Evolutionary conservation across 805 yeast genomes (phyloP).

Genomic region (Jamesozyma spencerorum): DNA sequence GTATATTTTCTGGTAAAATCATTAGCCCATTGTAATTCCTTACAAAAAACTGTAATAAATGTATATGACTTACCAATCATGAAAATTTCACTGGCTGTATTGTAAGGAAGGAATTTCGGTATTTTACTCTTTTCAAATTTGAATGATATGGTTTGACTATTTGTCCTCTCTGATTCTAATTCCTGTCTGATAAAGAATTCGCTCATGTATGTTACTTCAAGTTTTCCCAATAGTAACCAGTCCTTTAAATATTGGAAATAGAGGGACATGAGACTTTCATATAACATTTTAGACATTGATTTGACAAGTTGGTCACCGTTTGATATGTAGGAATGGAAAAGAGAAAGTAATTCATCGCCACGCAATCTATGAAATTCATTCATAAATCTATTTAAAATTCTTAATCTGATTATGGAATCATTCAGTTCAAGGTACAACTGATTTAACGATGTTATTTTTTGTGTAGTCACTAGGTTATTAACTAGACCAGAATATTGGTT

Average conservation of each 20-base stretch:
- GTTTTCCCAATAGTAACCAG: constrained; percentile 66
- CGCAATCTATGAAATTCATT: constrained; percentile 25
- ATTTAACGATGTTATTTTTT: constrained; percentile 23
- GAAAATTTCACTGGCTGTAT: constrained; percentile 38
- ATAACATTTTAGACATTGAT: constrained; percentile 36
- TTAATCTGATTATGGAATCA: constrained; percentile 45
- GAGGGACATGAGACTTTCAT: constrained; percentile 42
- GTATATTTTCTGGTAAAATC: constrained; percentile 31
- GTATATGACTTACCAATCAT: constrained; percentile 66
- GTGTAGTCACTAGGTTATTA: constrained; percentile 36
- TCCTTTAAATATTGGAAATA: constrained; percentile 48
- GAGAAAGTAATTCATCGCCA: constrained; percentile 48
- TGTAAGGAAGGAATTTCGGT: constrained; percentile 33
- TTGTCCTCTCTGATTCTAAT: constrained; percentile 2
- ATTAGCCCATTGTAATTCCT: constrained; percentile 57
- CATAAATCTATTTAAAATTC: constrained; percentile 45
- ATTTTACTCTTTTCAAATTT: constrained; percentile 20
- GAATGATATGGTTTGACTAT: constrained; percentile 5
- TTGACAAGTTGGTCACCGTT: constrained; percentile 57
- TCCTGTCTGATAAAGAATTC: constrained; percentile 50
- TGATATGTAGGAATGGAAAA: constrained; percentile 39
- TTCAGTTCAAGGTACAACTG: constrained; percentile 32
- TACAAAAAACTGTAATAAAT: constrained; percentile 56
- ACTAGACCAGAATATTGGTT: constrained; percentile 36
- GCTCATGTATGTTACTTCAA: constrained; percentile 38